Conservation (phyloP, 2,329 filamentous ascomycete species). For the Curvularia verruculosa region DNA sequence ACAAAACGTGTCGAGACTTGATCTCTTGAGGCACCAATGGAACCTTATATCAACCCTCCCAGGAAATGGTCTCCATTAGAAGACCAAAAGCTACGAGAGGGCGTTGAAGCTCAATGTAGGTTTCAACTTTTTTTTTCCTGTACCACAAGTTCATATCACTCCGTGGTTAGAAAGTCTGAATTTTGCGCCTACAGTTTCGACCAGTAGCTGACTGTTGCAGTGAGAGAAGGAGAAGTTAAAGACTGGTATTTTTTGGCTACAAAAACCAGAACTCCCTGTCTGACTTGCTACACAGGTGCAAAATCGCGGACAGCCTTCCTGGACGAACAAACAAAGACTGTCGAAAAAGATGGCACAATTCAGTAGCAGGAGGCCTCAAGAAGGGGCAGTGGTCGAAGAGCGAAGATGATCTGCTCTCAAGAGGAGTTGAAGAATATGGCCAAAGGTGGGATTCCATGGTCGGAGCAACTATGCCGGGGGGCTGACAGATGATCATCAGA, state of each 20-base stretch:
- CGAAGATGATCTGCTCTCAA: constrained; percentile 43
- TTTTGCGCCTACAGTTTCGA: background rate
- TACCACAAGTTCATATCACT: background rate
- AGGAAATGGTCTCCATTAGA: constrained; percentile 39
- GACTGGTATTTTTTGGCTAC: constrained; percentile 32
- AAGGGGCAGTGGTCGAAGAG: constrained; percentile 51
- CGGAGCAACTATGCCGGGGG: background rate
- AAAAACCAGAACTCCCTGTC: background rate
- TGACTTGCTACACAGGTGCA: constrained; percentile 36
- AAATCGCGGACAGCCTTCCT: constrained; percentile 47
- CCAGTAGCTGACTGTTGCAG: constrained; percentile 11
- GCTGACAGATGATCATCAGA: constrained; percentile 28
- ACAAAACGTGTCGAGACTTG: background rate
- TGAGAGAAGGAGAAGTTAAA: constrained; percentile 31
- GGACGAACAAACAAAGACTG: constrained; percentile 55
- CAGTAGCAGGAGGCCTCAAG: constrained; percentile 46
- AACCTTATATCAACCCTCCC: constrained; percentile 30
- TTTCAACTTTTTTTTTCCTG: background rate
- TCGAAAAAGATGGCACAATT: constrained; percentile 53
- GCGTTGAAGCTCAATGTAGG: constrained; percentile 37
- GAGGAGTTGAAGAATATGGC: constrained; percentile 47
- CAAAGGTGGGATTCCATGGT: constrained; percentile 36
- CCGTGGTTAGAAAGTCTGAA: background rate
- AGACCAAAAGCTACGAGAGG: constrained; percentile 35
- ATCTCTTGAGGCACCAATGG: constrained; percentile 9